Evolutionary conservation across 345 rosid genomes (phyloP), one percentile per base, ranked within the genome.

Genomic region (Eucalyptus dawsonii): DNA sequence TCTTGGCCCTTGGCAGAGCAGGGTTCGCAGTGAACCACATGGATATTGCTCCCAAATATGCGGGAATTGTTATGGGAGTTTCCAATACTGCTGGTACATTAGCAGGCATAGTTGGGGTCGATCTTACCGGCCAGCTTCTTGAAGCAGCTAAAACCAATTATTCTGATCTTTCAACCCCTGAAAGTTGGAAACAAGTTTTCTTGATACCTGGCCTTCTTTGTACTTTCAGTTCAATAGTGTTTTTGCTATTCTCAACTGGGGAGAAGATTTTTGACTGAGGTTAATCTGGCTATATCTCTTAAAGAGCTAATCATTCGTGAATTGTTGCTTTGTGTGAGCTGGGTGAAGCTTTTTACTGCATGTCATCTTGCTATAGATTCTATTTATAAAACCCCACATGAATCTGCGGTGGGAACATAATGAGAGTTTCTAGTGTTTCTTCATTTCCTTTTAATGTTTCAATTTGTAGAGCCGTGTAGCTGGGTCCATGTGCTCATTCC

Each of bases 21-120:
- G 99, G 99, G 44, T 97, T 98, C 89, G 99, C 99, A 0, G 98
- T 98, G 89, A 98, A 98, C 92, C 99, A 97, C 92, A 97, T 98
- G 99, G 99, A 98, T 91, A 98, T 98, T 88, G 98, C 99, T 72
- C 99, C 99, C 5, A 93, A 96, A 92, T 97, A 98, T 86, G 99
- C 99, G 0, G 98, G 99, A 81, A 97, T 97, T 44, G 97, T 97
- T 85, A 98, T 98, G 99, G 98, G 98, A 37, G 98, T 98, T 91
- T 98, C 99, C 6, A 98, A 98, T 89, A 98, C 99, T 15, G 99
- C 99, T 25, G 99, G 99, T 51, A 98, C 99, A 50, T 92, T 98
- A 86, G 99, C 99, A 37, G 99, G 99, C 86, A 95, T 98, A 86
- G 89, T 97, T 65, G 99, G 99, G 89, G 99, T 98, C 34, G 96